These are phyloP conservation scores for Adiantum capillusveneris DNA, from an alignment of 75 land plant genomes.

Conservation along the genomic window DNA sequence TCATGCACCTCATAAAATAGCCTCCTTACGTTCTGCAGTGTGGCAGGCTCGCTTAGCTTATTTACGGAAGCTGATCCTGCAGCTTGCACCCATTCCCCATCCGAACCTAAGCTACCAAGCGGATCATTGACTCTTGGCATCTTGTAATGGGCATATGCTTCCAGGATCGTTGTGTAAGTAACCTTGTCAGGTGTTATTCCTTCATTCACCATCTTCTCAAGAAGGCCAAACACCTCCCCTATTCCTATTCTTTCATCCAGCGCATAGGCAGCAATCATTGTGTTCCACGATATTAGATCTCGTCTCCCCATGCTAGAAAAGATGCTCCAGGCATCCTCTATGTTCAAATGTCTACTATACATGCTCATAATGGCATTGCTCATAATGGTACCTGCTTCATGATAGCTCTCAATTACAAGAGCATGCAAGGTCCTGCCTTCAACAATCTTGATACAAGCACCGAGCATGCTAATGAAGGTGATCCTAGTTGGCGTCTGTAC, in stretches of 20 bases:
- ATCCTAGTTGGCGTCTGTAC: background rate
- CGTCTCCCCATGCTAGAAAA: constrained; percentile 11
- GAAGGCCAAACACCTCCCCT: constrained; percentile 4
- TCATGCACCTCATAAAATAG: constrained; percentile 20
- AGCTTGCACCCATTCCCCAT: too few relatives aligned
- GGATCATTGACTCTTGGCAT: too few relatives aligned
- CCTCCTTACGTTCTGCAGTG: constrained; percentile 11
- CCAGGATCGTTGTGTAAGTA: constrained; percentile 12
- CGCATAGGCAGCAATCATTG: constrained; percentile 13
- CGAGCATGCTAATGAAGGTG: constrained; percentile 4
- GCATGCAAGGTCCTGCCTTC: constrained; percentile 13
- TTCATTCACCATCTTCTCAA: constrained; percentile 17
- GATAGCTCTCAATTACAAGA: constrained; percentile 3
- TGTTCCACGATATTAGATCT: constrained; percentile 25
- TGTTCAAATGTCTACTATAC: constrained; percentile 15
- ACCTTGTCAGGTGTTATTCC: constrained; percentile 12
- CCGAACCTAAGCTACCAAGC: too few relatives aligned
- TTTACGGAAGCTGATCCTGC: background rate
- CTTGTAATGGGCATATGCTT: background rate
- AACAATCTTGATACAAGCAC: constrained; percentile 1
- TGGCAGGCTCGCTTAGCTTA: background rate
- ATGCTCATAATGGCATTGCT: constrained; percentile 18
- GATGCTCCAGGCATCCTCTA: constrained; percentile 12
- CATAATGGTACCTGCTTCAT: constrained; percentile 7
- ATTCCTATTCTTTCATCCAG: background rate